Evolutionary conservation across 176 grass and related monocot genomes (phyloP).

Genomic region (Urochloa ruziziensis): DNA sequence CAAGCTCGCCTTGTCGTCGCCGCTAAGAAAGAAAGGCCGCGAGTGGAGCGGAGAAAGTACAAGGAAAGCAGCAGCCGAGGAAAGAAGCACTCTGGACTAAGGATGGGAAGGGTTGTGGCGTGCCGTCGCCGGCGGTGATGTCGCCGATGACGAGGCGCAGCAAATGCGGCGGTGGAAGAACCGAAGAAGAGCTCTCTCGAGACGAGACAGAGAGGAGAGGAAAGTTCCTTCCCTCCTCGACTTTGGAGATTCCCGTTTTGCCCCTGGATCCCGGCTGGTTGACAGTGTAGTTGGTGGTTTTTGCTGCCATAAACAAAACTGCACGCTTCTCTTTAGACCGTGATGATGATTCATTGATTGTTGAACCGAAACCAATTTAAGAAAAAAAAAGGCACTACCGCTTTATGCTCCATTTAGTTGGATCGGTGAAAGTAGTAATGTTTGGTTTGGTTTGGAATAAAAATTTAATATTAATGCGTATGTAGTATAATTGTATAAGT

Average conservation of each 20-base stretch:
- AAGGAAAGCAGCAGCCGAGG: too few species aligned
- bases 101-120: not conserved
- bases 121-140: not conserved
- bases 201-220: not conserved
- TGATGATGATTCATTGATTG: not conserved
- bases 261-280: not conserved
- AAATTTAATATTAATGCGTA: too few species aligned
- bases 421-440: too few species aligned
- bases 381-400: not conserved
- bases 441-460: too few species aligned
- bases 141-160: not conserved
- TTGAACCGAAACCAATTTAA: not conserved
- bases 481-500: too few species aligned
- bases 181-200: not conserved
- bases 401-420: not conserved
- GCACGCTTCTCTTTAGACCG: not conserved
- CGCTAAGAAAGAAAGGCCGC: too few species aligned
- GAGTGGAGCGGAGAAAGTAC: too few species aligned
- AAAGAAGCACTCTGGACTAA: not conserved
- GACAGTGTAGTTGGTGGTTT: not conserved
- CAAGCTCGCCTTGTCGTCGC: too few species aligned
- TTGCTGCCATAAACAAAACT: not conserved
- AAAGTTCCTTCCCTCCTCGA: not conserved
- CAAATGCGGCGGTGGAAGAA: conserved; percentile 5
- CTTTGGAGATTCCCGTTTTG: not conserved